Evolutionary conservation across 352 stramenopile species (phyloP), one percentile per base, ranked within the genome.

Genomic region (Globisporangium paroecandrum): DNA sequence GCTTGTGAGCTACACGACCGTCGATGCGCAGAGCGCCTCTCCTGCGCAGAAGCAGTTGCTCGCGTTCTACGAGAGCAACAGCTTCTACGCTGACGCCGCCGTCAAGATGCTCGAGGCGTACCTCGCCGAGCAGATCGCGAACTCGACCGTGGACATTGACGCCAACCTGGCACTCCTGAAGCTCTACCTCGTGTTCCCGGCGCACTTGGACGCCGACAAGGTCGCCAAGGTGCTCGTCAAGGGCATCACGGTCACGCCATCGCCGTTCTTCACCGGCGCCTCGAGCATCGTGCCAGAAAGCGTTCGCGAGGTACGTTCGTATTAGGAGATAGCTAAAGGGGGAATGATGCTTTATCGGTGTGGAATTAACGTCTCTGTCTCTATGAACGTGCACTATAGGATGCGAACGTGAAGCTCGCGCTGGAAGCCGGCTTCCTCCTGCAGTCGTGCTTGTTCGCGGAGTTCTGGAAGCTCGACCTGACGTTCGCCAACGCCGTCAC

Each of bases 131-230:
- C 86, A 96, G 82, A 62, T 94, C 68, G 43, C 76, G 58, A 82
- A 73, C 70, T 66, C 63, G 22, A 81, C 69, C 10, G 76, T 94
- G 36, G 86, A 94, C 62, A 79, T 90, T 32, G 83, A 95, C 74
- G 85, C 88, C 62, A 77, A 89, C 69, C 72, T 95, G 66, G 83
- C 83, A 69, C 79, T 95, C 66, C 77, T 95, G 64, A 93, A 92
- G 76, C 77, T 95, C 58, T 95, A 93, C 77, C 70, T 89, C 55
- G 68, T 95, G 29, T 92, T 92, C 75, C 85, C 86, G 34, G 70
- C 66, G 51, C 73, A 77, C 54, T 57, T 70, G 10, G 85, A 90
- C n/a, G 78, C 77, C 43, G 75, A 81, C 61, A 81, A 89, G 32
- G 83, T 91, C 47, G 73, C 77, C 53, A 87, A 81, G 62, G 77